Percentiles rank a stretch among this genome's conserved stretches.
phyloP scores from a whole-genome alignment of 148 eudicot species.

The Gaultheria prostrata region DNA sequence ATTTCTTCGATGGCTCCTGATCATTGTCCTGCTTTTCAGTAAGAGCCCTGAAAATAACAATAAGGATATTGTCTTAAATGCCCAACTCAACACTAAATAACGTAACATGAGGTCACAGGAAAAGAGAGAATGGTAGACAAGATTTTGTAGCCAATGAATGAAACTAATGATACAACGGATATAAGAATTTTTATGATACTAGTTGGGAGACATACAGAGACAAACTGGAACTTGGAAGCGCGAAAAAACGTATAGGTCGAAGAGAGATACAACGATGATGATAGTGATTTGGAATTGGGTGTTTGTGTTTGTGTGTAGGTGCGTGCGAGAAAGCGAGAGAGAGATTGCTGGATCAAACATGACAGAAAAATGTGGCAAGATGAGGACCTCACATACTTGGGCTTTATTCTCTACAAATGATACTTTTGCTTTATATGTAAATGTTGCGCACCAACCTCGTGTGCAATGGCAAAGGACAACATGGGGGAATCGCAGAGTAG shows the following conservation, averaged over 20 bases:
- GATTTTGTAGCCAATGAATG: not conserved
- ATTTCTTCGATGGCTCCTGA: constrained; percentile 13
- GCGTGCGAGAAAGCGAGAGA: not conserved
- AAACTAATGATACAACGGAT: not conserved
- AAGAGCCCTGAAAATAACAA: constrained; percentile 8
- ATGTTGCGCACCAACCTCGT: not conserved
- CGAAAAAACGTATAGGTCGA: not conserved
- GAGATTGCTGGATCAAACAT: not conserved
- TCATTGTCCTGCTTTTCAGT: constrained; percentile 4
- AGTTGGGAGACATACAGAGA: not conserved
- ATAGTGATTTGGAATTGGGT: not conserved
- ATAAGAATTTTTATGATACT: too few relatives aligned
- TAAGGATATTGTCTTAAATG: not conserved
- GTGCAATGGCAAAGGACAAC: not conserved
- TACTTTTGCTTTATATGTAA: not conserved
- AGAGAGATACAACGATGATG: not conserved
- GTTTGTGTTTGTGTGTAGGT: not conserved
- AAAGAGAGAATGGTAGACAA: not conserved
- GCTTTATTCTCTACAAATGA: not conserved
- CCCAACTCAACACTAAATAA: not conserved
- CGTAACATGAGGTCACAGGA: not conserved
- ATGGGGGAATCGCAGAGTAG: not conserved
- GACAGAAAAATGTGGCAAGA: not conserved
- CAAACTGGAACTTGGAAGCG: not conserved
- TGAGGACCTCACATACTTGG: not conserved